These are phyloP conservation scores for Inonotus hispidus DNA, from an alignment of 1,284 basidiomycete genomes.

Conservation along the genomic window DNA sequence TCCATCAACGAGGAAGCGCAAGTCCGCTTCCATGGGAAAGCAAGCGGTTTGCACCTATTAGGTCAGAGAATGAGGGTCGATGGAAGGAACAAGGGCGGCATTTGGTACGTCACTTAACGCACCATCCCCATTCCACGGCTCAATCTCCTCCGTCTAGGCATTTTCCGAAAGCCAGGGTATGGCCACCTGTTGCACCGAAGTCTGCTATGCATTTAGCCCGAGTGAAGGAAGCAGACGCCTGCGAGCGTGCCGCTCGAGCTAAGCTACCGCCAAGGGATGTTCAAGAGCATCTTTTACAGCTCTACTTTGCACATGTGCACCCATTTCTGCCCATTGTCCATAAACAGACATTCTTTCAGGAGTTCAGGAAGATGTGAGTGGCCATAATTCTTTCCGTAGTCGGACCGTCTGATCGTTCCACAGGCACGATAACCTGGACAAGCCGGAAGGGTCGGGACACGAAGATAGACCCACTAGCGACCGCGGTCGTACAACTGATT, in stretches of 20 bases:
- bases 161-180: constrained; percentile 77
- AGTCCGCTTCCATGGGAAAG: constrained; percentile 75
- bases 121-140: constrained; percentile 13
- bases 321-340: constrained; percentile 68
- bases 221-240: constrained; percentile 30
- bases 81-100: constrained; percentile 68
- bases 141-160: constrained; percentile 41
- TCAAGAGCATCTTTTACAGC: constrained; percentile 64
- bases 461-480: background rate
- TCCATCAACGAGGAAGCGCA: constrained; percentile 81
- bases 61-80: constrained; percentile 55
- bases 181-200: constrained; percentile 59
- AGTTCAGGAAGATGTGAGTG: constrained; percentile 44
- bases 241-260: constrained; percentile 30
- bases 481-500: background rate
- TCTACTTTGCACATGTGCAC: constrained; percentile 80
- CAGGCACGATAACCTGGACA: constrained; percentile 8
- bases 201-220: constrained; percentile 18
- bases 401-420: background rate
- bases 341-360: constrained; percentile 62
- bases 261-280: constrained; percentile 47
- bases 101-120: constrained; percentile 48
- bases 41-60: constrained; percentile 74
- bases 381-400: background rate
- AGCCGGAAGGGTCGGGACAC: background rate